A percentile compares a stretch with the other conserved stretches of the same genome.
These are phyloP conservation scores for Nigrospora osmanthi DNA, from an alignment of 2,329 filamentous ascomycete genomes.

Conservation along the genomic window DNA sequence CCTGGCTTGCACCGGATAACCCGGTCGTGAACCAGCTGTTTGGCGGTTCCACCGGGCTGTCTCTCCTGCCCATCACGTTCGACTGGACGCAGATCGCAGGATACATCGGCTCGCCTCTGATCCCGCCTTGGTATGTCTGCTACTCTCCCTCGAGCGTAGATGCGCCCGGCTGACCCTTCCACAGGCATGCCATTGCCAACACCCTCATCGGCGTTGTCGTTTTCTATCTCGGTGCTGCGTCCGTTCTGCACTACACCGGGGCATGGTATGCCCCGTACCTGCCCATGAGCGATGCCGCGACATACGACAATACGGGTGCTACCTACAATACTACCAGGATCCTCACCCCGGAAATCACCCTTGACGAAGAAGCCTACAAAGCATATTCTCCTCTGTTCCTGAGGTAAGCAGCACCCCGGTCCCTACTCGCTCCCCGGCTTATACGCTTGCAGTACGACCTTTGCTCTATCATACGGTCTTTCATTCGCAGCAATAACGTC, in stretches of 20 bases:
- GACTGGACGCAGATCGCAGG: slow-evolving; percentile 70
- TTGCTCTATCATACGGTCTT: slow-evolving; percentile 61
- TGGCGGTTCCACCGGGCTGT: slow-evolving; percentile 59
- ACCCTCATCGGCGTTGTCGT: slow-evolving; percentile 58
- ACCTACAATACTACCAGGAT: slow-evolving; percentile 58
- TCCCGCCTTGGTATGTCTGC: slow-evolving; percentile 53
- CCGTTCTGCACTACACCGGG: slow-evolving; percentile 56
- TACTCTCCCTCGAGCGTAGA: not conserved
- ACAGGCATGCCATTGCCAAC: slow-evolving; percentile 63
- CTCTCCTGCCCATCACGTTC: slow-evolving; percentile 64
- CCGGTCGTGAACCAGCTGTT: slow-evolving; percentile 66
- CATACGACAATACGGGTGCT: slow-evolving; percentile 63
- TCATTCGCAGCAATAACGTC: slow-evolving; percentile 66
- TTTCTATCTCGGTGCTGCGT: slow-evolving; percentile 55
- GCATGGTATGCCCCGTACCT: slow-evolving; percentile 58
- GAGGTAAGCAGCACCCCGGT: slow-evolving; percentile 25
- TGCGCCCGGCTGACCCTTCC: not conserved
- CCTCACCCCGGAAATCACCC: slow-evolving; percentile 50
- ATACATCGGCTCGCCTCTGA: slow-evolving; percentile 59
- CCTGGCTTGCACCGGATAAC: slow-evolving; percentile 64
- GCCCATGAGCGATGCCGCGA: slow-evolving; percentile 62
- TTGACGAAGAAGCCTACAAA: slow-evolving; percentile 57
- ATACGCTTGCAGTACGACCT: slow-evolving; percentile 53
- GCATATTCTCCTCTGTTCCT: slow-evolving; percentile 62
- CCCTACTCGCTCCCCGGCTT: not conserved